Evolutionary conservation across 176 grass and related monocot species (phyloP), one percentile per base, ranked within the genome.

Genomic region (Bonia amplexicaulis): DNA sequence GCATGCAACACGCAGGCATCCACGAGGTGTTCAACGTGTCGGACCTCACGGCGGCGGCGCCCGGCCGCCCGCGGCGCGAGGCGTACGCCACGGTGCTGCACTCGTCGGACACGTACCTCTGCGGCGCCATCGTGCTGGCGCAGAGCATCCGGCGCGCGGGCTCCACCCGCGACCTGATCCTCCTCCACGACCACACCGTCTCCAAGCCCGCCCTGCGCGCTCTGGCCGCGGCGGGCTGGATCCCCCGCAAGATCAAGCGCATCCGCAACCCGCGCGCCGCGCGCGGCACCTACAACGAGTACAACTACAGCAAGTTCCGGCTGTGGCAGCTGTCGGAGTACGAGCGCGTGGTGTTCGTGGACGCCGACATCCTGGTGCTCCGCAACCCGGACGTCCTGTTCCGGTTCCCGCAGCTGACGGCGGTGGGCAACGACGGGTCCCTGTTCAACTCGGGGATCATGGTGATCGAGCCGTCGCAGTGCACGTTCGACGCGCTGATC

Each of bases 281-380:
- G 68, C 82, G 77, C 0, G 85, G 91, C 68, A 90, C 84, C 17
- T 98, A 98, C 85, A 98, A 98, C 78, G 96, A 98, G 87, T 91
- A 98, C 91, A 98, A 98, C 90, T 98, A 93, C 96, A 98, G 96
- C 93, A 98, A 98, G 92, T 93, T 98, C 86, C 91, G 96, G 62
- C 88, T 98, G 35, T 98, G 96, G 96, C 96, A 93, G 89, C 93
- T 98, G 35, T 23, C 86, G 3, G 88, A 94, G 27, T 98, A 98
- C 86, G 80, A 90, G 63, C 89, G 91, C 72, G 82, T 98, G 17
- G 90, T 98, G 49, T 98, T 98, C 87, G 69, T 98, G 52, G 96
- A 98, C 90, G 88, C 96, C 69, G 96, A 98, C 85, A 91, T 98
- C 74, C 77, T 98, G 3, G 89, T 98, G 15, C 91, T 98, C 33